Conservation (phyloP, 148 eudicot species). For the Amaranthus hypochondriacus region DNA sequence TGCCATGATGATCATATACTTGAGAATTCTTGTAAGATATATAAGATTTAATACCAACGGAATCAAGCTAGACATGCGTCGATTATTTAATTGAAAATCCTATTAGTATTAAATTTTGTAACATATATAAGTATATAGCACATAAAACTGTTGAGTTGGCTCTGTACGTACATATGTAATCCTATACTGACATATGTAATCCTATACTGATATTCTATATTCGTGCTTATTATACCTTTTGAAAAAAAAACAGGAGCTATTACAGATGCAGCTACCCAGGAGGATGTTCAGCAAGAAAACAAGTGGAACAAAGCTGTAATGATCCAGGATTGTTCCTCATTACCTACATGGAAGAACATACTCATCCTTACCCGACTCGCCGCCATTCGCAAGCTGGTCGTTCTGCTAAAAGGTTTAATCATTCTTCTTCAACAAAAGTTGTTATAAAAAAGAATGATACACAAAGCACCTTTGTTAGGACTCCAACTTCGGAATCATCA, state of each 20-base stretch:
- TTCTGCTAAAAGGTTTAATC: slow-evolving; percentile 14
- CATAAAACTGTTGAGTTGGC: too few species aligned
- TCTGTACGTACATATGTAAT: too few species aligned
- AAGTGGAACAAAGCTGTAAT: slow-evolving; percentile 60
- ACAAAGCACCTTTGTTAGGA: neutral
- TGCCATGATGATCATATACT: too few species aligned
- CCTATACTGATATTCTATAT: too few species aligned
- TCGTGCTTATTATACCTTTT: neutral
- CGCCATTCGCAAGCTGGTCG: slow-evolving; percentile 79
- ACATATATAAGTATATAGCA: too few species aligned
- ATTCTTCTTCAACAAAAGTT: neutral
- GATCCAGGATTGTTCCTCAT: slow-evolving; percentile 45
- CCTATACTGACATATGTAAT: too few species aligned
- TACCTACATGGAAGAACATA: slow-evolving; percentile 74
- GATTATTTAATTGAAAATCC: too few species aligned
- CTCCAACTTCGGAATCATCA: neutral
- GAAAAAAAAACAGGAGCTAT: slow-evolving; percentile 50
- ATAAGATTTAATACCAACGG: too few species aligned
- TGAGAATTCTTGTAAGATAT: too few species aligned
- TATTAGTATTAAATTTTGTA: too few species aligned
- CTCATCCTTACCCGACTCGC: slow-evolving; percentile 62
- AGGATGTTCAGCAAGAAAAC: slow-evolving; percentile 79
- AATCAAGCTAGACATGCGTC: too few species aligned
- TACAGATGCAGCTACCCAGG: slow-evolving; percentile 73
- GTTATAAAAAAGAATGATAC: neutral